Base-by-base conservation (phyloP, 1,284 basidiomycete genomes). In the Coniophora puteana region DNA sequence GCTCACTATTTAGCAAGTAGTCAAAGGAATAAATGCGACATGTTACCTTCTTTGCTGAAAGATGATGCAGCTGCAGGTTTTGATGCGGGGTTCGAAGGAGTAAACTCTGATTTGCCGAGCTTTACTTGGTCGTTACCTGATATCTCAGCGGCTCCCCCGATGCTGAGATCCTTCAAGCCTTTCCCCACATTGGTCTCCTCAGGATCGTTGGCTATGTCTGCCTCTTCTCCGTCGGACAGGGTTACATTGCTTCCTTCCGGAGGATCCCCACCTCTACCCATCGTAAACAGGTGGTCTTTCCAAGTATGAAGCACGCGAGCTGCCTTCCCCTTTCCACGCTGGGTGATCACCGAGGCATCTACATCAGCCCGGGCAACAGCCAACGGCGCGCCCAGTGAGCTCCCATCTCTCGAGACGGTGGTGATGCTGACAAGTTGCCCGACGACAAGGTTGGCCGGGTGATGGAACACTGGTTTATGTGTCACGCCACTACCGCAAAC, bases 301-400 rank as follows among this genome's bases (percentile, higher is more conserved):
- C 80, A 83, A 2, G 77, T 74, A 53, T 89, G 83, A 32, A 83
- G 48, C 2, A 88, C 65, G 20, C 69, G 61, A 3, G 88, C 84
- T 0, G 86, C 88, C 54, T 89, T 89, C 1, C 88, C 88, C 54
- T 85, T 87, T 3, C 56, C 63, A 16, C 64, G 63, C 23, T 62
- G 51, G 41, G 62, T 54, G 41, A 78, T 53, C 36, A 67, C 65
- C 36, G 69, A 62, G 28, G 70, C 65, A n/a, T 74, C 58, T 12
- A 83, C 62, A 3, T 77, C 82, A 74, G 89, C 76, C 14, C 69
- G 67, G 1, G 88, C 86, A 8, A 91, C 77, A 20, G 81, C 86
- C 17, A 90, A 65, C 6, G 84, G 83, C 20, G 72, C n/a, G 57
- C 3, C 66, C 70, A 2, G 66, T 52, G 26, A 60, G 57, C 25